Conservation (phyloP, 1,284 basidiomycete genomes). For the Moesziomyces sp. region DNA sequence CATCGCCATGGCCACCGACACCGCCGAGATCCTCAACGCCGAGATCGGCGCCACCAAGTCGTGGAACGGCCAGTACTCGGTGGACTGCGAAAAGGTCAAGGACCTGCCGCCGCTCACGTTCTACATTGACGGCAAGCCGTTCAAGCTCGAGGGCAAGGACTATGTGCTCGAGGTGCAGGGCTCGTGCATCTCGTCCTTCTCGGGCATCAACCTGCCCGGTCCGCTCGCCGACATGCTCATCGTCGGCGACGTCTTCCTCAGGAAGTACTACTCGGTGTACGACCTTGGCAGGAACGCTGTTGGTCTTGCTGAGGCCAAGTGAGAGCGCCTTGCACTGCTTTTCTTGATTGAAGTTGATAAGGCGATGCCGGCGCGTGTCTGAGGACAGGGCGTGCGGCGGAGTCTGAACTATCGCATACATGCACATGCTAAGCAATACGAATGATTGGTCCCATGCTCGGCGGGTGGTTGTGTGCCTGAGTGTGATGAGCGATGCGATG, state of each 20-base stretch:
- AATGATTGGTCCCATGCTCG: too few species aligned
- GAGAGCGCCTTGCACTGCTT: constrained; percentile 5
- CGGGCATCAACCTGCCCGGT: constrained; percentile 88
- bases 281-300: constrained; percentile 85
- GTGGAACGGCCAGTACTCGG: constrained; percentile 67
- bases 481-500: too few species aligned
- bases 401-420: too few species aligned
- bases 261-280: constrained; percentile 94
- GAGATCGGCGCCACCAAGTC: constrained; percentile 72
- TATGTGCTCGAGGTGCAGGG: constrained; percentile 89
- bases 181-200: constrained; percentile 94
- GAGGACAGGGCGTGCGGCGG: too few species aligned
- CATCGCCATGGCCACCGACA: constrained; percentile 89
- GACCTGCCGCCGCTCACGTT: constrained; percentile 87
- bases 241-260: constrained; percentile 74
- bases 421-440: too few species aligned
- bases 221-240: constrained; percentile 92
- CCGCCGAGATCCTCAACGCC: constrained; percentile 97
- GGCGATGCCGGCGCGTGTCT: too few species aligned
- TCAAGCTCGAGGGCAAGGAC: constrained; percentile 83
- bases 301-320: constrained; percentile 78
- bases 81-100: constrained; percentile 88
- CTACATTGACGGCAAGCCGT: constrained; percentile 71
- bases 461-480: too few species aligned
- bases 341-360: too few species aligned